These are phyloP conservation scores for Hirsutella thompsonii DNA, from an alignment of 2,329 filamentous ascomycete genomes.

Conservation along the genomic window DNA sequence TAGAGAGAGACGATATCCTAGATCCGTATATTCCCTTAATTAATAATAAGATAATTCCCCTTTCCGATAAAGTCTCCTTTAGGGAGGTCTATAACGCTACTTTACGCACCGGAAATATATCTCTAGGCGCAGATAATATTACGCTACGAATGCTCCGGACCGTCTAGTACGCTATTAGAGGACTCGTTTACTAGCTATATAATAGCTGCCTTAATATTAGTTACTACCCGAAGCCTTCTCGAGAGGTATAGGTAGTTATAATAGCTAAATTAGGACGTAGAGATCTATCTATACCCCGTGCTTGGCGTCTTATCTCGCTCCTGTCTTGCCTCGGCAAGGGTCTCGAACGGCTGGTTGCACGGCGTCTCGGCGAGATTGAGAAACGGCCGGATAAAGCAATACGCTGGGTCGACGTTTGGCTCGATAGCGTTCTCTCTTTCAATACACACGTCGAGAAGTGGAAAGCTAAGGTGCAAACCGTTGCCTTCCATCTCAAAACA, in stretches of 20 bases:
- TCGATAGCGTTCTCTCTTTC: not conserved
- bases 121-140: not conserved
- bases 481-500: not conserved
- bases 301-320: slow-evolving; percentile 13
- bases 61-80: no score
- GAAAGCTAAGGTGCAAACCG: not conserved
- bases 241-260: no score
- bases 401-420: not conserved
- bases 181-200: slow-evolving; percentile 6
- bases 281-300: no score
- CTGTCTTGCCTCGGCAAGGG: no score
- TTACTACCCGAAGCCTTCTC: slow-evolving; percentile 9
- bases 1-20: not conserved
- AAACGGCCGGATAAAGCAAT: not conserved
- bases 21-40: not conserved
- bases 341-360: slow-evolving; percentile 10
- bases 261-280: no score
- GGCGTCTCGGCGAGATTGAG: not conserved
- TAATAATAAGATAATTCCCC: slow-evolving; percentile 3
- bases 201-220: slow-evolving; percentile 7
- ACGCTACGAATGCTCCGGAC: not conserved
- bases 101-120: not conserved
- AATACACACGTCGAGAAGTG: not conserved
- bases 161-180: slow-evolving; percentile 1
- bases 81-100: not conserved